Evolutionary conservation across 2,329 filamentous ascomycete genomes (phyloP).

Genomic region (Colletotrichum orchidophilum): DNA sequence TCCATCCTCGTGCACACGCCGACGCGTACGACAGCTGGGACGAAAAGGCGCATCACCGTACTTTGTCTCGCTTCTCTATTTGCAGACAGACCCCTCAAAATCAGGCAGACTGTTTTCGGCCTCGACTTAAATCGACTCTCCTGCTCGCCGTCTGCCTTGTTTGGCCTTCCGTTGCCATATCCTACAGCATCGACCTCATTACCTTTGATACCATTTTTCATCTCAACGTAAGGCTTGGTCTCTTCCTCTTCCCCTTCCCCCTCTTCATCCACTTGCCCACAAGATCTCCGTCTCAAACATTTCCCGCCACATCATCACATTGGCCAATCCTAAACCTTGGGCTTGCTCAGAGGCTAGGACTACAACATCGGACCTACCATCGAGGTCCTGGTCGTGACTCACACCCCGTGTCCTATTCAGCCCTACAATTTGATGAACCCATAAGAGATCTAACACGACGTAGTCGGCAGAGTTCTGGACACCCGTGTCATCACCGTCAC

Average conservation of each 20-base stretch:
- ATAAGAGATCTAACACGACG: slow-evolving; percentile 33
- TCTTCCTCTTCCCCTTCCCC: neutral
- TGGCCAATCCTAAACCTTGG: slow-evolving; percentile 30
- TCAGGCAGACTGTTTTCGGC: slow-evolving; percentile 31
- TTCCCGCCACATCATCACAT: slow-evolving; percentile 26
- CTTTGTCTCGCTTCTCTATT: slow-evolving; percentile 3
- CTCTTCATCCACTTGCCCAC: slow-evolving; percentile 1
- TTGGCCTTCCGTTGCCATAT: slow-evolving; percentile 1
- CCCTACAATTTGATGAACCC: slow-evolving; percentile 34
- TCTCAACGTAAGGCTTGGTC: slow-evolving; percentile 20
- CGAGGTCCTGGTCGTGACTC: slow-evolving; percentile 42
- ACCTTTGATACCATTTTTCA: neutral
- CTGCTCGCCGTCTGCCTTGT: slow-evolving; percentile 7
- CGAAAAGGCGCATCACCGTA: slow-evolving; percentile 2
- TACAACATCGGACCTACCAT: slow-evolving; percentile 17
- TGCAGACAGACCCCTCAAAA: slow-evolving; percentile 6
- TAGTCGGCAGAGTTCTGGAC: slow-evolving; percentile 43
- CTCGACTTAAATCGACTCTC: slow-evolving; percentile 31
- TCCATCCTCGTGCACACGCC: slow-evolving; percentile 24
- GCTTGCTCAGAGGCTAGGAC: slow-evolving; percentile 27
- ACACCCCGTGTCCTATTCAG: slow-evolving; percentile 39
- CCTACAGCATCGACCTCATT: neutral
- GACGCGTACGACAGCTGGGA: slow-evolving; percentile 27
- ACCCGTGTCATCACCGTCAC: slow-evolving; percentile 40
- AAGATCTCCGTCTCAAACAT: slow-evolving; percentile 21